Percentiles rank a stretch among this genome's conserved stretches.
Conservation (phyloP, 2,329 filamentous ascomycete species). For the Fusarium ramigenum region DNA sequence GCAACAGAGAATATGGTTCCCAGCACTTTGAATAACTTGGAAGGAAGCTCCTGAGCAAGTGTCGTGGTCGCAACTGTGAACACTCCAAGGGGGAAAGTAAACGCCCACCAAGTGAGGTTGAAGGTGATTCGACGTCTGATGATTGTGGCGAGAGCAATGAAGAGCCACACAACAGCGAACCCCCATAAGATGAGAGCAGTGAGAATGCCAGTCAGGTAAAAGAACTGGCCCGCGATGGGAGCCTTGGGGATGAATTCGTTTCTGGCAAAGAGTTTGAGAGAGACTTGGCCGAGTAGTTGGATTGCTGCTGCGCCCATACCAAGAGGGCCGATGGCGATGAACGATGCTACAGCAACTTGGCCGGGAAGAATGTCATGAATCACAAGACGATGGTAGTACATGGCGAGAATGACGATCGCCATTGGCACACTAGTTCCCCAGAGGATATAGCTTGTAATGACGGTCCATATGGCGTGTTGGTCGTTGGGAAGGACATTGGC, state of each 20-base stretch:
- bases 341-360: constrained; percentile 69
- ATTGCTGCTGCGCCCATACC: constrained; percentile 68
- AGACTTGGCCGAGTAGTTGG: constrained; percentile 54
- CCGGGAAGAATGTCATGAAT: constrained; percentile 67
- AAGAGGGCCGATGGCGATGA: constrained; percentile 69
- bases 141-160: constrained; percentile 46
- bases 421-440: constrained; percentile 65
- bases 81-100: constrained; percentile 51
- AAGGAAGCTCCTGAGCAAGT: constrained; percentile 46
- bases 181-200: constrained; percentile 48
- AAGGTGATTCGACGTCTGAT: constrained; percentile 46
- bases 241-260: constrained; percentile 51
- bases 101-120: constrained; percentile 53
- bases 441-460: constrained; percentile 67
- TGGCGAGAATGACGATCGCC: constrained; percentile 64
- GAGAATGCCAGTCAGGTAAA: constrained; percentile 63
- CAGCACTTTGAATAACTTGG: constrained; percentile 46
- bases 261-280: constrained; percentile 45
- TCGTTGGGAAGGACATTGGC: constrained; percentile 62
- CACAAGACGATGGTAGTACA: constrained; percentile 70
- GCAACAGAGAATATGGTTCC: constrained; percentile 33
- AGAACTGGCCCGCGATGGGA: constrained; percentile 59
- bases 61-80: constrained; percentile 45
- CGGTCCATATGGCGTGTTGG: constrained; percentile 62
- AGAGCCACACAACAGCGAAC: constrained; percentile 47